These are phyloP conservation scores for Taxillus chinensis DNA, from an alignment of 164 flowering plant species.

Conservation along the genomic window DNA sequence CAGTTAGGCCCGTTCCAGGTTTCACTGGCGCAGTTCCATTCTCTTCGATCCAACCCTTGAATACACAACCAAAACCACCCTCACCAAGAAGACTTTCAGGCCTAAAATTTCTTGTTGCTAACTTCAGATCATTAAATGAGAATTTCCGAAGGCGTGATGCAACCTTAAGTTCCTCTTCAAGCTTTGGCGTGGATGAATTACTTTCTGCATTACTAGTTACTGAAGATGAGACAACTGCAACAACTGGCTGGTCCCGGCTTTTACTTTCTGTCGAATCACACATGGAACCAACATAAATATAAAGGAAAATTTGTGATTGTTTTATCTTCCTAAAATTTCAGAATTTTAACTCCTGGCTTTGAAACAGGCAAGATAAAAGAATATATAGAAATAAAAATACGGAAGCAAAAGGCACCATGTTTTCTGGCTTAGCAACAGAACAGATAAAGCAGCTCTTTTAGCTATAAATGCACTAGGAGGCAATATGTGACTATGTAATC, in stretches of 20 bases:
- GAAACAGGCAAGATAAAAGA: too few species aligned
- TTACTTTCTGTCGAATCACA: conserved; percentile 41
- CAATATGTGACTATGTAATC: too few species aligned
- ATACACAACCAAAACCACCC: conserved; percentile 59
- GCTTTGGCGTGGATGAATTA: conserved; percentile 23
- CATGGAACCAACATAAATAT: conserved; percentile 6
- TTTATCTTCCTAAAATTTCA: too few species aligned
- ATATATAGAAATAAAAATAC: too few species aligned
- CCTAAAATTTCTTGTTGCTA: conserved; percentile 21
- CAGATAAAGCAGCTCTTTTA: too few species aligned
- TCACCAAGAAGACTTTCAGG: conserved; percentile 36
- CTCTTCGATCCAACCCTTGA: conserved; percentile 56
- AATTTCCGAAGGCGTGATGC: conserved; percentile 19
- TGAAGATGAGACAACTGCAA: conserved; percentile 50
- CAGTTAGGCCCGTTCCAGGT: conserved; percentile 52
- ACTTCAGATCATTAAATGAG: conserved; percentile 18
- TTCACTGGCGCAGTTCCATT: conserved; percentile 52
- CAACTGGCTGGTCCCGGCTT: conserved; percentile 55
- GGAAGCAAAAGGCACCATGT: too few species aligned
- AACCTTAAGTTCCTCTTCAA: conserved; percentile 21
- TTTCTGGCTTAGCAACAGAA: too few species aligned
- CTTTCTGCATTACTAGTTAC: conserved; percentile 72
- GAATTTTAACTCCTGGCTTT: too few species aligned
- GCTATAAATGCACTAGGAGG: too few species aligned
- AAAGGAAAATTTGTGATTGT: not conserved